These are phyloP conservation scores for Aspergillus sclerotioniger DNA, from an alignment of 495 filamentous ascomycete genomes.

Conservation along the genomic window DNA sequence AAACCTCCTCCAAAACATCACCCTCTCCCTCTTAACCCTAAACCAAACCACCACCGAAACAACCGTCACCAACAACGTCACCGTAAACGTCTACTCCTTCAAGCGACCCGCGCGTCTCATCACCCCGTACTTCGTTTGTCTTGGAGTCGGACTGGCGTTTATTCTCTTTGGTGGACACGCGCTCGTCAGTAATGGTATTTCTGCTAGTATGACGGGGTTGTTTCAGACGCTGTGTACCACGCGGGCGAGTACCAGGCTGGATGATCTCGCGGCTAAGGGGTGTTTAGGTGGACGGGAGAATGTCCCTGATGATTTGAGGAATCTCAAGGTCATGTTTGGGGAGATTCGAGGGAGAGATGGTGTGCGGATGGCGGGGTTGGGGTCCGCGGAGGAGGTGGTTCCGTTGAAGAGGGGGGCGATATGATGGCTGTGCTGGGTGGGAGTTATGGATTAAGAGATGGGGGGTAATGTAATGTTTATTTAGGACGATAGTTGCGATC, in stretches of 20 bases:
- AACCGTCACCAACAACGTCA: constrained; percentile 9
- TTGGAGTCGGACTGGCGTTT: constrained; percentile 17
- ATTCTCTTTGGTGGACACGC: constrained; percentile 17
- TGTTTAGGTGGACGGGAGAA: constrained; percentile 27
- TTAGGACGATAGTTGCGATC: no score
- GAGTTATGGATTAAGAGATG: no score
- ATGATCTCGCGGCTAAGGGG: constrained; percentile 22
- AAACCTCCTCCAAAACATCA: constrained; percentile 22
- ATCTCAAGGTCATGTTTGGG: constrained; percentile 26
- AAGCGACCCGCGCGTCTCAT: constrained; percentile 16
- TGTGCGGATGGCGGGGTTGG: constrained; percentile 11
- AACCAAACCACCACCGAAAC: constrained; percentile 11
- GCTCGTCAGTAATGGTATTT: constrained; percentile 22
- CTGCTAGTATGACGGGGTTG: constrained; percentile 23
- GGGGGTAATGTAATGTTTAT: no score
- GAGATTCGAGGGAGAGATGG: constrained; percentile 19
- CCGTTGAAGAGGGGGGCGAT: neutral
- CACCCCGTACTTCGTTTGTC: constrained; percentile 20
- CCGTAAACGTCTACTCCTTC: constrained; percentile 24
- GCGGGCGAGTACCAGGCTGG: constrained; percentile 18
- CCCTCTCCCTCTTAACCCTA: constrained; percentile 16
- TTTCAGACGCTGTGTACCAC: constrained; percentile 26
- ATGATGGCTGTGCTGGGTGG: neutral
- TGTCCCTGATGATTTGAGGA: constrained; percentile 21
- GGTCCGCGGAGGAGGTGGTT: constrained; percentile 1